These are phyloP conservation scores for Dendrocalamus latiflorus DNA, from an alignment of 202 grass and related monocot genomes.

Conservation along the genomic window DNA sequence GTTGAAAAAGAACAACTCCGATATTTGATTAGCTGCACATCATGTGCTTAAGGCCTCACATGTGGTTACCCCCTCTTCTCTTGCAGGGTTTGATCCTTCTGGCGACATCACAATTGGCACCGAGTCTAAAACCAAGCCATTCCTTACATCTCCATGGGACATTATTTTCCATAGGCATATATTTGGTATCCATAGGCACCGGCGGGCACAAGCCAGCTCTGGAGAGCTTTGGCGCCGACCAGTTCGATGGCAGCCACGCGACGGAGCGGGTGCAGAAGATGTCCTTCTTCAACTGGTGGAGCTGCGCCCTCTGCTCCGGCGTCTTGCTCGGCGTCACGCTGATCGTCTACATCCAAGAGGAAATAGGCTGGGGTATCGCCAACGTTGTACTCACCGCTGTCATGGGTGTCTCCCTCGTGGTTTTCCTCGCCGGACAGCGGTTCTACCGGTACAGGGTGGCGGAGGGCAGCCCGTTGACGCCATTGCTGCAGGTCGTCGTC, in stretches of 20 bases:
- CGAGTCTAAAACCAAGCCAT: constrained; percentile 21
- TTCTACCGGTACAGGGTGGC: constrained; percentile 59
- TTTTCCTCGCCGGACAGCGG: constrained; percentile 48
- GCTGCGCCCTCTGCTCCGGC: constrained; percentile 63
- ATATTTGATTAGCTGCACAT: no score
- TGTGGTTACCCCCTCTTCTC: no score
- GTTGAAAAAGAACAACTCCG: no score
- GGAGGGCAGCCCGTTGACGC: constrained; percentile 53
- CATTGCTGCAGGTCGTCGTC: constrained; percentile 48
- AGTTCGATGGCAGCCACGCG: constrained; percentile 65
- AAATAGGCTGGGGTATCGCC: constrained; percentile 55
- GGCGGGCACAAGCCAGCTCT: constrained; percentile 82
- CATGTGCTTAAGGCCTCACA: background rate
- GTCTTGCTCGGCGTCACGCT: constrained; percentile 60
- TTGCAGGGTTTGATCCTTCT: constrained; percentile 57
- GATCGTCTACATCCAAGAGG: constrained; percentile 60
- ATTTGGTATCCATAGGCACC: constrained; percentile 66
- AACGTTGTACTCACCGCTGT: constrained; percentile 49
- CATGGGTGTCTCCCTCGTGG: constrained; percentile 50
- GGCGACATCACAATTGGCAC: constrained; percentile 48
- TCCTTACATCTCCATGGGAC: constrained; percentile 41
- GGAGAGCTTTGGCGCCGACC: constrained; percentile 92
- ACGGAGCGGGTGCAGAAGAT: constrained; percentile 52
- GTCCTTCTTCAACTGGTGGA: constrained; percentile 99
- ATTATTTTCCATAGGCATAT: constrained; percentile 61